Conservation (phyloP, 495 filamentous ascomycete species). For the Cercophora sp. region DNA sequence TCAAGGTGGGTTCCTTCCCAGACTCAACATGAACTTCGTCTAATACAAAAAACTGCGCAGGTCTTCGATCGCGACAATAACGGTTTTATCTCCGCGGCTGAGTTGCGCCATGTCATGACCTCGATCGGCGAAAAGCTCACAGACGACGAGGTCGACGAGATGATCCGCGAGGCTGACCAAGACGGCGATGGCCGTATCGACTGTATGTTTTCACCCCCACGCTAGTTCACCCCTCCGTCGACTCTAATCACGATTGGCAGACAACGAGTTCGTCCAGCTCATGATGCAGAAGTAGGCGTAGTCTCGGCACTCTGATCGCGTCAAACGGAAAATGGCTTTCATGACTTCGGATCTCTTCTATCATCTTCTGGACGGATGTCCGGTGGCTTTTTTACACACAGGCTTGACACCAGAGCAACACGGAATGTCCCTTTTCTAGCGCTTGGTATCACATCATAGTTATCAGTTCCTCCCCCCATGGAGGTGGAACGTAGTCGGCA, state of each 20-base stretch:
- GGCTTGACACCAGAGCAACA: slow-evolving; percentile 4
- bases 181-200: slow-evolving; percentile 96
- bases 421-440: slow-evolving; percentile 11
- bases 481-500: too few species aligned
- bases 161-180: slow-evolving; percentile 99
- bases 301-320: neutral
- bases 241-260: slow-evolving; percentile 49
- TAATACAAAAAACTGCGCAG: slow-evolving; percentile 42
- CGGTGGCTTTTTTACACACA: neutral
- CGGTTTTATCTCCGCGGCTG: slow-evolving; percentile 96
- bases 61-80: slow-evolving; percentile 99
- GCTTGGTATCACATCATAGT: too few species aligned
- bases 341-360: slow-evolving; percentile 20
- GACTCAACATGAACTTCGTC: neutral
- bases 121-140: slow-evolving; percentile 99
- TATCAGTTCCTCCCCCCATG: too few species aligned
- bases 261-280: slow-evolving; percentile 99
- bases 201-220: slow-evolving; percentile 53
- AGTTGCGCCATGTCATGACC: slow-evolving; percentile 98
- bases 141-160: slow-evolving; percentile 99
- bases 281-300: slow-evolving; percentile 97
- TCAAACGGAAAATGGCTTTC: too few species aligned
- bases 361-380: neutral
- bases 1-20: slow-evolving; percentile 36
- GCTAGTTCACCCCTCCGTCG: neutral